Evolutionary conservation across 257 asterid species (phyloP), one percentile per base, ranked within the genome.

Genomic region (Penstemon davidsonii): DNA sequence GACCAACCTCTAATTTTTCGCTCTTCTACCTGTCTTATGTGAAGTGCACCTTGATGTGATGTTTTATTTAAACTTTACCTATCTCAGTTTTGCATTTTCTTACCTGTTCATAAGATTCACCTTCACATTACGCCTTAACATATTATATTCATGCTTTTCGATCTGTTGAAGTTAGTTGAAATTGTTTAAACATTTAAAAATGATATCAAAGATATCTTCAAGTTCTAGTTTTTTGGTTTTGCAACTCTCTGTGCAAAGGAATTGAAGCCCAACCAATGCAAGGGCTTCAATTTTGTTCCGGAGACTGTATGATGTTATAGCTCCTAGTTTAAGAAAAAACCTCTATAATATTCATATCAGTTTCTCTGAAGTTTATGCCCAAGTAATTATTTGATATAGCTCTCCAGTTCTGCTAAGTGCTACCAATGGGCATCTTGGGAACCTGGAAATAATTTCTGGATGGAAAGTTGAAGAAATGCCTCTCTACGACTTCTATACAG

Each of bases 351-450:
- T 5, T 12, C 6, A 1, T 3, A 3, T 7, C 4, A 7, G 4
- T 50, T 50, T 7, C 55, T 54, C 39, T 6, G 4, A 4, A 54
- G 39, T 19, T 18, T 15, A 54, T 4, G 39, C 5, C 39, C 60
- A 7, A 38, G 33, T 52, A 51, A 39, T 51, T 8, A 65, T 65
- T 51, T 52, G 70, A 15, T 40, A n/a, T 6, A 54, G 59, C 59
- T 12, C 8, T 41, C 57, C 38, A 7, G 9, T n/a, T 53, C 33
- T 25, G 33, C 33, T 2, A 25, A 25, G 54, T 50, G 46, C 33
- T 38, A 46, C 49, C 56, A 12, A 37, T 37, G 49, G 40, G 8
- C 59, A 36, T 64, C 49, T 25, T 25, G 33, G 33, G 33, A 25
- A 38, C 7, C 49, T n/a, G 49, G 40, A 64, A 38, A 25, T 8